Evolutionary conservation across 352 stramenopile genomes (phyloP).

Genomic region (Thalassiosira gravida): DNA sequence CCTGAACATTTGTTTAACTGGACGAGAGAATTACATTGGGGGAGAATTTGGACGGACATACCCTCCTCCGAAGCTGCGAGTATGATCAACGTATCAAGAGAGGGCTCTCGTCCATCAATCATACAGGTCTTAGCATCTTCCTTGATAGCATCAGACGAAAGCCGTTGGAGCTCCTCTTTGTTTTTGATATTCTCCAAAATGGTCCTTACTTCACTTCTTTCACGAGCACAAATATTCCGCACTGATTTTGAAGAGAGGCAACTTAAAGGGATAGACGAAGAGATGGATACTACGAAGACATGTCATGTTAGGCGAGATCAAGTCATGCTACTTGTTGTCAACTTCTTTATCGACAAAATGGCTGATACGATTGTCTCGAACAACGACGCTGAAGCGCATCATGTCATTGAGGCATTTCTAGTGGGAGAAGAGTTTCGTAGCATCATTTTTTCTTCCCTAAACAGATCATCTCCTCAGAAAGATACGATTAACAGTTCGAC

Average conservation of each 20-base stretch:
- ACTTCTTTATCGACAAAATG: constrained; percentile 62
- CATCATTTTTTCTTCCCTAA: constrained; percentile 32
- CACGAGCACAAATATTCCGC: constrained; percentile 16
- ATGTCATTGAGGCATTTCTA: constrained; percentile 22
- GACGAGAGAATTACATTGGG: constrained; percentile 19
- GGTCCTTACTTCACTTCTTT: constrained; percentile 33
- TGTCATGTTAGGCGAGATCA: constrained; percentile 20
- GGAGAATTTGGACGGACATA: constrained; percentile 46
- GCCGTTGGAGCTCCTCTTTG: constrained; percentile 23
- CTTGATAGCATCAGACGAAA: constrained; percentile 37
- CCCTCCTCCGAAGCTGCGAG: constrained; percentile 37
- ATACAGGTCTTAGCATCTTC: constrained; percentile 56
- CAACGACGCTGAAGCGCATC: constrained; percentile 16
- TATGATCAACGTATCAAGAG: constrained; percentile 17
- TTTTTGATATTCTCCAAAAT: constrained; percentile 49
- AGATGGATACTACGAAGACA: constrained; percentile 1
- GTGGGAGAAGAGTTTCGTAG: constrained; percentile 14
- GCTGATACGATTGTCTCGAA: constrained; percentile 34
- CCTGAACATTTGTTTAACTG: constrained; percentile 1
- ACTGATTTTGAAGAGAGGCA: constrained; percentile 9
- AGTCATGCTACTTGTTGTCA: constrained; percentile 28
- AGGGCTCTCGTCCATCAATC: constrained; percentile 53
- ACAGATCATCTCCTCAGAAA: constrained; percentile 6
- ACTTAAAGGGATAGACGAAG: not conserved
- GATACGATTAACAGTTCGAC: constrained; percentile 16